A percentile compares a stretch with the other conserved stretches of the same genome.
phyloP scores from a whole-genome alignment of 495 filamentous ascomycete species.

The Xylaria longipes region DNA sequence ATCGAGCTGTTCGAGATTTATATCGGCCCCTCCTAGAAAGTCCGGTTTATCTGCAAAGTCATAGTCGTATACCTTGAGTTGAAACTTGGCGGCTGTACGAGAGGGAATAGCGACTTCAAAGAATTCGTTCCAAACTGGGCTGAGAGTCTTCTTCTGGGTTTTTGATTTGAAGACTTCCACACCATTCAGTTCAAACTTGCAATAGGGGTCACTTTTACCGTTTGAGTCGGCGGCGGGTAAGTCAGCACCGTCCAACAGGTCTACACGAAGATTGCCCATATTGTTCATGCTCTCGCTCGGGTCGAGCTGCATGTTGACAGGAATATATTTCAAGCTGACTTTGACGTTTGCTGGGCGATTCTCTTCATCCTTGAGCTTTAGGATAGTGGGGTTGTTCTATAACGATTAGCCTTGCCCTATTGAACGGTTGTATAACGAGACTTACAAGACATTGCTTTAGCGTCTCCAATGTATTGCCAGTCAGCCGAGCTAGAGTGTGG shows the following conservation, averaged over 20 bases:
- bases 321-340: slow-evolving; percentile 92
- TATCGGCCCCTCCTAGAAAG: slow-evolving; percentile 75
- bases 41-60: slow-evolving; percentile 93
- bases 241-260: slow-evolving; percentile 85
- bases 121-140: slow-evolving; percentile 93
- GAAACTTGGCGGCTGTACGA: slow-evolving; percentile 84
- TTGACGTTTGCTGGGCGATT: slow-evolving; percentile 82
- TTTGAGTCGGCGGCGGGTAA: slow-evolving; percentile 93
- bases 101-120: slow-evolving; percentile 86
- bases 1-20: slow-evolving; percentile 82
- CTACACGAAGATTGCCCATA: slow-evolving; percentile 89
- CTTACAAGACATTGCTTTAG: slow-evolving; percentile 84
- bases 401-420: slow-evolving; percentile 26
- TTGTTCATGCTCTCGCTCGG: slow-evolving; percentile 98
- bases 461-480: slow-evolving; percentile 83
- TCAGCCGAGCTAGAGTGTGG: slow-evolving; percentile 78
- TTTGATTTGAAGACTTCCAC: slow-evolving; percentile 91
- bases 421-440: slow-evolving; percentile 7
- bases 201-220: slow-evolving; percentile 95
- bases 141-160: slow-evolving; percentile 93
- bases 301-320: slow-evolving; percentile 90
- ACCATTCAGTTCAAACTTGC: slow-evolving; percentile 88
- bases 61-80: slow-evolving; percentile 88
- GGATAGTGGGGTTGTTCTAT: slow-evolving; percentile 85
- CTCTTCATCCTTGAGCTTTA: slow-evolving; percentile 75